Evolutionary conservation across 768 basidiomycete species (phyloP).

Genomic region (Russula sp.): DNA sequence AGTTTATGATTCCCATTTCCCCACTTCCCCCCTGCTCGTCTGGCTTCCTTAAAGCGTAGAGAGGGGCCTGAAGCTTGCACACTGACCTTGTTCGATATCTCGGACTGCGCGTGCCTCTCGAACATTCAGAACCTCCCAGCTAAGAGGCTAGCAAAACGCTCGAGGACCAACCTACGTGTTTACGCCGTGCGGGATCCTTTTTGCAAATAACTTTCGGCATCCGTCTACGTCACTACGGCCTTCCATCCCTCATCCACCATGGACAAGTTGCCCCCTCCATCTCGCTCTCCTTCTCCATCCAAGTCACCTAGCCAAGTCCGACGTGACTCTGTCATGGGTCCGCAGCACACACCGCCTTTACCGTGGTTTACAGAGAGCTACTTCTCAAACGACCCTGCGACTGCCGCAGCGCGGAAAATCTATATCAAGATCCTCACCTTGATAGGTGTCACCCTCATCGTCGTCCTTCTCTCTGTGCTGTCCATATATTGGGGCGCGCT

Average conservation of each 20-base stretch:
- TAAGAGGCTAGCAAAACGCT: too few species aligned
- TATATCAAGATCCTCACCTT: conserved; percentile 38
- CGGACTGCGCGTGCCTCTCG: too few species aligned
- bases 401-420: conserved; percentile 27
- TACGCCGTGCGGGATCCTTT: too few species aligned
- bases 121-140: too few species aligned
- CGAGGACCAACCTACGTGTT: too few species aligned
- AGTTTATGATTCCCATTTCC: too few species aligned
- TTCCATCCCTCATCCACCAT: neutral
- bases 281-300: neutral
- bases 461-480: conserved; percentile 40
- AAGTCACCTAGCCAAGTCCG: neutral
- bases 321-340: neutral
- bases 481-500: conserved; percentile 57
- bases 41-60: too few species aligned
- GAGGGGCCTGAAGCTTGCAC: too few species aligned
- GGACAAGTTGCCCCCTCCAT: neutral
- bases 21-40: too few species aligned
- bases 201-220: too few species aligned
- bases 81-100: too few species aligned
- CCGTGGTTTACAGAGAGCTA: conserved; percentile 23
- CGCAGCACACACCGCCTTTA: neutral
- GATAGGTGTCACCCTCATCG: conserved; percentile 31
- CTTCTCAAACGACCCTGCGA: conserved; percentile 18
- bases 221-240: neutral